Base-by-base conservation (phyloP, 2,329 filamentous ascomycete species). In the Hirsutella minnesotensis region DNA sequence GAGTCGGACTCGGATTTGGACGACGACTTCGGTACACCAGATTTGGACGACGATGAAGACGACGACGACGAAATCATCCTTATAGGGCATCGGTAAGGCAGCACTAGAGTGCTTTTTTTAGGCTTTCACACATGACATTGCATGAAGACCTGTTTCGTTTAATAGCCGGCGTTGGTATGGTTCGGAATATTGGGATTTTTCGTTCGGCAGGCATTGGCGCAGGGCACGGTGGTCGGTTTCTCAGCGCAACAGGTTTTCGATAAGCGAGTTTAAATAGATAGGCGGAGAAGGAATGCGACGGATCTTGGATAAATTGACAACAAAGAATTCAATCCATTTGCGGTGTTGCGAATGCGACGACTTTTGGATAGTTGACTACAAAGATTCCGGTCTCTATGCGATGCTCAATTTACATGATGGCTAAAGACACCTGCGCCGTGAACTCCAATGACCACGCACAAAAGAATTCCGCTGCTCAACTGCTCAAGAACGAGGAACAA, bases 21-120 rank as follows among this genome's bases (percentile, higher is more conserved):
- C 9, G 46, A 43, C 3, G 40, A 42, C 13, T 45, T 43, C 13
- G 41, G 33, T 3, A 16, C 27, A 5, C 35, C 39, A 4, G 66
- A 69, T 16, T 67, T 69, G 15, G 71, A 71, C 3, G 65, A 68
- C n/a, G 70, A 73, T 8, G 66, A 68, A 15, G 67, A 73, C 24
- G 66, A 73, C 30, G 68, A 73, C 24, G 64, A 69, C 35, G 66
- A 71, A 41, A 72, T 77, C 41, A 53, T 67, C 36, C 59, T 75
- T 18, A 61, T 73, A 47, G 71, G 71, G 21, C 71, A 75, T 50
- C 57, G 67, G 43, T 73, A 57, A 62, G 18, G 40, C 31, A 5
- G 13, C 27, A 20, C 39, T 4, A 19, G 10, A n/a, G n/a, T n/a
- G n/a, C n/a, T n/a, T 5, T 16, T 27, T 18, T 16, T 39, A 10